Evolutionary conservation across 140 eudicot genomes (phyloP).

Genomic region (Cichorium intybus): DNA sequence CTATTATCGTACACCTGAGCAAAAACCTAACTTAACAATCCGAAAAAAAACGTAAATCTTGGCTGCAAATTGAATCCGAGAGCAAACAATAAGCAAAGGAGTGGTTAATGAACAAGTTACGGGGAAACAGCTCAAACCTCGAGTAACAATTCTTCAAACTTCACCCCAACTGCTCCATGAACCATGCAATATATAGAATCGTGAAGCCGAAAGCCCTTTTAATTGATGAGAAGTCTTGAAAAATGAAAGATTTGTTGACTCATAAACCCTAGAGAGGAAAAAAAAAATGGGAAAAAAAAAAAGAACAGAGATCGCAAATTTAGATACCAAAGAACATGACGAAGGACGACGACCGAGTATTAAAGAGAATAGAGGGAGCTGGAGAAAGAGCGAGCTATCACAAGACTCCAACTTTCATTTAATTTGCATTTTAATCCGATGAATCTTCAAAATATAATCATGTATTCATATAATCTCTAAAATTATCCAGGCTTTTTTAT

Average conservation of each 20-base stretch:
- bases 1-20: conserved; percentile 3
- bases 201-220: conserved; percentile 11
- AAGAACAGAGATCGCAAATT: conserved; percentile 32
- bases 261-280: conserved; percentile 32
- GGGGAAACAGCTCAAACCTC: conserved; percentile 29
- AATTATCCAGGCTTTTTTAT: background rate
- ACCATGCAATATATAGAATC: conserved; percentile 20
- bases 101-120: conserved; percentile 16
- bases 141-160: conserved; percentile 11
- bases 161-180: conserved; percentile 27
- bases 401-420: conserved; percentile 24
- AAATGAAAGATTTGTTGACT: conserved; percentile 8
- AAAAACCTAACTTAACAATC: conserved; percentile 30
- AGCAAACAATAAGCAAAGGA: conserved; percentile 1
- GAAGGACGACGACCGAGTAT: conserved; percentile 29
- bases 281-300: conserved; percentile 2
- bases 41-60: background rate
- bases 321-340: conserved; percentile 30
- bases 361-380: conserved; percentile 24
- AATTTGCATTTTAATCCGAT: background rate
- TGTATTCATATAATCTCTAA: background rate
- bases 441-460: conserved; percentile 14
- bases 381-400: conserved; percentile 28
- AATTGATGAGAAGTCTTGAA: conserved; percentile 6
- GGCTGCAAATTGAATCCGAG: background rate